Percentiles rank a stretch among this genome's conserved stretches.
phyloP scores from a whole-genome alignment of 371 early-diverging fungal species.

The Zychaea mexicana region DNA sequence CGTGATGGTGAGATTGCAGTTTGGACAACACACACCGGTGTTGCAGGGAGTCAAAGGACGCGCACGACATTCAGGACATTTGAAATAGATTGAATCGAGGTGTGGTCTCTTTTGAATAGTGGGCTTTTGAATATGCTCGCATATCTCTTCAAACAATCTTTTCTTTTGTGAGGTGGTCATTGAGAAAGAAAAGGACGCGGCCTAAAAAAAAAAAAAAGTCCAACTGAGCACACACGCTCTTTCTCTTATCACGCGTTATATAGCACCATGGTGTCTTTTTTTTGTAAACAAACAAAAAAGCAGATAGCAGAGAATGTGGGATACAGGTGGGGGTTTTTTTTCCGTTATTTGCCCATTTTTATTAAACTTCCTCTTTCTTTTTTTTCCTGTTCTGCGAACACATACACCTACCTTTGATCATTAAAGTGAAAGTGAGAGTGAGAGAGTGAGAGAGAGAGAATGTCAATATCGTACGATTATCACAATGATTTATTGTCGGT shows the following conservation, averaged over 20 bases:
- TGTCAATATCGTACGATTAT: background rate
- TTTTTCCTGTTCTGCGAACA: background rate
- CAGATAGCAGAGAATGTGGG: too few species aligned
- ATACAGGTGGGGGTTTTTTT: background rate
- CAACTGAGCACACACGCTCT: too few species aligned
- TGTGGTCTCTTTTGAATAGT: background rate
- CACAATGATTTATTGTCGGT: background rate
- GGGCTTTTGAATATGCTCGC: background rate
- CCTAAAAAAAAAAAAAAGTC: background rate
- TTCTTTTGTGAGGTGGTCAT: constrained; percentile 2
- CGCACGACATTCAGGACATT: constrained; percentile 14
- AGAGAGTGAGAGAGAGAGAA: too few species aligned
- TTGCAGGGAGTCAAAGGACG: constrained; percentile 4
- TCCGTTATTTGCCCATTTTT: too few species aligned
- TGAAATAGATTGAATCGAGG: background rate
- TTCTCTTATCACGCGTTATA: too few species aligned
- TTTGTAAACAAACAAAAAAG: background rate
- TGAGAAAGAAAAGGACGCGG: background rate
- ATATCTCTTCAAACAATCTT: constrained; percentile 11
- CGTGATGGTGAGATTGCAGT: constrained; percentile 5
- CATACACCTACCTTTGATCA: too few species aligned
- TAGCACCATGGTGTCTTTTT: too few species aligned
- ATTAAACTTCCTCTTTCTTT: too few species aligned
- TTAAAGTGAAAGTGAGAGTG: too few species aligned
- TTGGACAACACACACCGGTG: constrained; percentile 5